These are phyloP conservation scores for Leishmania arabica DNA, from an alignment of 208 protist genomes.

Conservation along the genomic window DNA sequence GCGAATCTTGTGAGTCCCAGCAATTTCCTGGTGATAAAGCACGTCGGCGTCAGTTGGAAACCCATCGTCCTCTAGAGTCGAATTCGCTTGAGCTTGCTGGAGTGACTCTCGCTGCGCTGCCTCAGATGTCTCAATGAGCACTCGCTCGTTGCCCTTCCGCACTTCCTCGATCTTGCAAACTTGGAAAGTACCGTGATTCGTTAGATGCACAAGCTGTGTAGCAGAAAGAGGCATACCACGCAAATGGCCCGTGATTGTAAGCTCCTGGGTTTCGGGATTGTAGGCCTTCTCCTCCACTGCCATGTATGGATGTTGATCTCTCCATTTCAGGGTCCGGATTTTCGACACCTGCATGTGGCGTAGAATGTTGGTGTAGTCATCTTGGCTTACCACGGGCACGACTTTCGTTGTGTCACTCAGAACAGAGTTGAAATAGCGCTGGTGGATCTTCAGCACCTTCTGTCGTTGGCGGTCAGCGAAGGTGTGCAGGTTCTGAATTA, in stretches of 20 bases:
- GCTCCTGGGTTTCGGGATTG: constrained; percentile 40
- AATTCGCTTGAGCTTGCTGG: constrained; percentile 76
- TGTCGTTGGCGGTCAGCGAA: constrained; percentile 72
- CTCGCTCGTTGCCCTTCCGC: constrained; percentile 23
- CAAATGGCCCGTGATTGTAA: constrained; percentile 72
- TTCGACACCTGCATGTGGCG: constrained; percentile 78
- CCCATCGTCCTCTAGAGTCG: constrained; percentile 71
- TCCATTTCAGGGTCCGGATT: constrained; percentile 72
- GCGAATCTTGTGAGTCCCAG: constrained; percentile 49
- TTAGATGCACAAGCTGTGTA: constrained; percentile 83
- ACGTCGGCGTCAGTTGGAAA: constrained; percentile 79
- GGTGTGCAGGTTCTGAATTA: constrained; percentile 81
- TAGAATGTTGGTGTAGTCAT: constrained; percentile 50
- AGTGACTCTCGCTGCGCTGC: constrained; percentile 69
- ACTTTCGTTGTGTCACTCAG: constrained; percentile 79
- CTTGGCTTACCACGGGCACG: constrained; percentile 43
- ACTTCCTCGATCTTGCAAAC: constrained; percentile 58
- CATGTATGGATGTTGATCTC: constrained; percentile 87
- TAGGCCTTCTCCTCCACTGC: constrained; percentile 62
- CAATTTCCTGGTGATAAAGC: constrained; percentile 44
- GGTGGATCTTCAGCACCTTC: constrained; percentile 83
- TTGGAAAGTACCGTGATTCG: constrained; percentile 90
- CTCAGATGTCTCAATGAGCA: constrained; percentile 53
- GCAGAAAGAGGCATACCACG: constrained; percentile 77
- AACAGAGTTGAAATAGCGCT: constrained; percentile 86